These are phyloP conservation scores for Geranium incanum DNA, from an alignment of 441 rosid genomes.

Conservation along the genomic window DNA sequence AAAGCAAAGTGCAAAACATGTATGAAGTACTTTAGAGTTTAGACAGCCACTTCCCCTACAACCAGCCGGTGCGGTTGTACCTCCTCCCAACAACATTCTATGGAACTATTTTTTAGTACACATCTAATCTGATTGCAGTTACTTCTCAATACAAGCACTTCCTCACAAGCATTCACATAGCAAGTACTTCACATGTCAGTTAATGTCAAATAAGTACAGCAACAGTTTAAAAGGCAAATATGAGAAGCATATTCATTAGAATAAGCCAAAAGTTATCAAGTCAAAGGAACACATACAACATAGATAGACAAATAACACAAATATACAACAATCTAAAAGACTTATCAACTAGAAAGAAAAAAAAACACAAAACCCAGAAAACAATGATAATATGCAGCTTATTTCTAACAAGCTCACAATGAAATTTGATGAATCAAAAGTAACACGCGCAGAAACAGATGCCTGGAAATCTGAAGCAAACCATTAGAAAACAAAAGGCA, in stretches of 20 bases:
- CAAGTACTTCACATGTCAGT: not conserved
- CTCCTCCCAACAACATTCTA: too few relatives aligned
- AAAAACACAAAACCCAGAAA: not conserved
- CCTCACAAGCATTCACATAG: not conserved
- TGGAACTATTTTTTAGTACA: too few relatives aligned
- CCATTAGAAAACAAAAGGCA: not conserved
- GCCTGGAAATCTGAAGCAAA: constrained; percentile 1
- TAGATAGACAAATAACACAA: not conserved
- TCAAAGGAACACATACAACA: not conserved
- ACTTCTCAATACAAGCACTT: too few relatives aligned
- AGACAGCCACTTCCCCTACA: too few relatives aligned
- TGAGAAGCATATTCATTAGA: not conserved
- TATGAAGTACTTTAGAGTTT: too few relatives aligned
- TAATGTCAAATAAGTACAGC: not conserved
- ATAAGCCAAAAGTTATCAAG: not conserved
- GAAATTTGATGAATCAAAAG: not conserved
- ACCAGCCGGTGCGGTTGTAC: too few relatives aligned
- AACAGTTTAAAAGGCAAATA: not conserved
- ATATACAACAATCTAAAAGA: not conserved
- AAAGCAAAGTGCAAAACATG: too few relatives aligned
- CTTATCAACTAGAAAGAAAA: not conserved
- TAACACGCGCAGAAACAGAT: not conserved
- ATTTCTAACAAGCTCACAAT: not conserved
- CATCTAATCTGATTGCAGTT: too few relatives aligned
- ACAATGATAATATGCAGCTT: not conserved